phyloP scores from a whole-genome alignment of 805 yeast genomes.

The Starmerella ratchasimensis region DNA sequence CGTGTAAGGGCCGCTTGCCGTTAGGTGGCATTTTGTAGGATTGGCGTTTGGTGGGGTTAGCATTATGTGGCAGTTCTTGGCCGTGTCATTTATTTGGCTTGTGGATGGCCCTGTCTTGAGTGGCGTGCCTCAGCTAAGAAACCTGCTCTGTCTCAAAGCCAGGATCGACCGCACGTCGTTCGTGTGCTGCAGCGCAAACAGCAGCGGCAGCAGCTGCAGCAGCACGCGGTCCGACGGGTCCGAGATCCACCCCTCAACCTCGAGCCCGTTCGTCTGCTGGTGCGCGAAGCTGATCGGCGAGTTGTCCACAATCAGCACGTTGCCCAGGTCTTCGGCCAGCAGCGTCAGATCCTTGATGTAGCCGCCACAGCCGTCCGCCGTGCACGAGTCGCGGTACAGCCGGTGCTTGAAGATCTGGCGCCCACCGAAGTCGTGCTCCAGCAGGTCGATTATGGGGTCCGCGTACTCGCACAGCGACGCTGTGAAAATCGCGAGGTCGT shows the following conservation, averaged over 20 bases:
- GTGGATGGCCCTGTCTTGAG: too few relatives aligned
- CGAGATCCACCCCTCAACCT: conserved; percentile 95
- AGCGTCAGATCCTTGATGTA: conserved; percentile 62
- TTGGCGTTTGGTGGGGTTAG: too few relatives aligned
- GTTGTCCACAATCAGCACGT: conserved; percentile 73
- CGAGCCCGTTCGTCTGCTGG: conserved; percentile 78
- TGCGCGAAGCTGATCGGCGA: conserved; percentile 79
- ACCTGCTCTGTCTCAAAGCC: conserved; percentile 39
- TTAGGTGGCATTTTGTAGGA: too few relatives aligned
- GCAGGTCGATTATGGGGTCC: conserved; percentile 88
- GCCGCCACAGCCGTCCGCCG: conserved; percentile 40
- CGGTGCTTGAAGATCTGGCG: conserved; percentile 38
- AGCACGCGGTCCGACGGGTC: conserved; percentile 86
- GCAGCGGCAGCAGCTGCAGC: conserved; percentile 65
- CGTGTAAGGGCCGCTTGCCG: too few relatives aligned
- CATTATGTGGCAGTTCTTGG: too few relatives aligned
- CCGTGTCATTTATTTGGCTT: too few relatives aligned
- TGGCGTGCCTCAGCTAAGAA: neutral
- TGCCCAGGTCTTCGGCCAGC: conserved; percentile 44
- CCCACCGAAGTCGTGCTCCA: conserved; percentile 44
- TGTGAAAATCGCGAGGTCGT: conserved; percentile 77
- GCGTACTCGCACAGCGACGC: conserved; percentile 93
- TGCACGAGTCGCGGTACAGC: conserved; percentile 69
- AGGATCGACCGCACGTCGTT: conserved; percentile 73
- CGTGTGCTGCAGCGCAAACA: conserved; percentile 60